These are phyloP conservation scores for Copromyces sp. DNA, from an alignment of 495 filamentous ascomycete genomes.

Conservation along the genomic window DNA sequence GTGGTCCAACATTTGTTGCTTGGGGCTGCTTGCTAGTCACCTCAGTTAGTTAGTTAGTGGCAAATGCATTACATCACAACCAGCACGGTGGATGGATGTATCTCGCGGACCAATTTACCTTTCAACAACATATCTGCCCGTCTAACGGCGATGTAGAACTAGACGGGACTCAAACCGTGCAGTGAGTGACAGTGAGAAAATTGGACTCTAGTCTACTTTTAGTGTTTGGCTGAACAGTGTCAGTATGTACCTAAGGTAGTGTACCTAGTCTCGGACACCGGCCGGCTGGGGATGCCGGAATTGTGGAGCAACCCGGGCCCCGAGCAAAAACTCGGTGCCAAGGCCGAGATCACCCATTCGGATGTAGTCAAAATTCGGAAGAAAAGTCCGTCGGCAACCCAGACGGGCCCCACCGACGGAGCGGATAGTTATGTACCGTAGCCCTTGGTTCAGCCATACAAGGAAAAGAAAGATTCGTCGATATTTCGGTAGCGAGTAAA, in stretches of 20 bases:
- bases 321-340: neutral
- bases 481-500: too few relatives aligned
- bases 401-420: neutral
- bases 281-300: neutral
- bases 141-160: too few relatives aligned
- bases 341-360: neutral
- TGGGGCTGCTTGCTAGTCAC: neutral
- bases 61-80: neutral
- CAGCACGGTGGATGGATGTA: neutral
- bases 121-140: too few relatives aligned
- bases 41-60: too few relatives aligned
- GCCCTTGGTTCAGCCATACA: too few relatives aligned
- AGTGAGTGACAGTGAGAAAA: too few relatives aligned
- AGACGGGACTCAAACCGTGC: neutral
- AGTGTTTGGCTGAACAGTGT: too few relatives aligned
- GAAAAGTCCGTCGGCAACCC: neutral
- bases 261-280: neutral
- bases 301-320: neutral
- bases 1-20: neutral
- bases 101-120: too few relatives aligned
- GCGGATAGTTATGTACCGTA: neutral
- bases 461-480: too few relatives aligned
- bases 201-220: too few relatives aligned
- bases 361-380: neutral
- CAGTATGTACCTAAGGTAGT: too few relatives aligned